Evolutionary conservation across 2,329 filamentous ascomycete species (phyloP).

Genomic region (Beauveria rudraprayagi): DNA sequence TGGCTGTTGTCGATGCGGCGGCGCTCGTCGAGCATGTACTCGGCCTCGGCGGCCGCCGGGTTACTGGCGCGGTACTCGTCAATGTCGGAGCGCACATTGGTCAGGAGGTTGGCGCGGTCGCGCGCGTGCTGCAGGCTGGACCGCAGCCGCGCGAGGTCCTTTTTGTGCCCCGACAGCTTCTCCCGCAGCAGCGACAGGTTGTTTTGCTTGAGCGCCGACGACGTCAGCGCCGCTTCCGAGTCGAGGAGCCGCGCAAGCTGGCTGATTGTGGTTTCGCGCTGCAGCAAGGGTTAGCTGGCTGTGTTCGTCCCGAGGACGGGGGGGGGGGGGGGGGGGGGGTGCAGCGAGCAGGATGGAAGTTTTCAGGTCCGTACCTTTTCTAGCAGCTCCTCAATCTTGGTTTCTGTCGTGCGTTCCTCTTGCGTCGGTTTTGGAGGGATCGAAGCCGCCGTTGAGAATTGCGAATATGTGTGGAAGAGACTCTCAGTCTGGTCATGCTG

Average conservation of each 20-base stretch:
- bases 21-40: constrained; percentile 95
- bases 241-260: constrained; percentile 87
- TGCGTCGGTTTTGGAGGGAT: constrained; percentile 77
- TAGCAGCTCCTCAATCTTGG: constrained; percentile 74
- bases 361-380: constrained; percentile 51
- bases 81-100: constrained; percentile 87
- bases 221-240: constrained; percentile 77
- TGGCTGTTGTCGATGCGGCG: constrained; percentile 80
- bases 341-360: no score
- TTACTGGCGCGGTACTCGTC: constrained; percentile 77
- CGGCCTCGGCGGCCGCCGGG: constrained; percentile 76
- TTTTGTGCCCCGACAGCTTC: constrained; percentile 78
- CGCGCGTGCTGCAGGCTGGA: constrained; percentile 68
- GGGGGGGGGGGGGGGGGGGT: no score
- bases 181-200: constrained; percentile 88
- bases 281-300: constrained; percentile 4
- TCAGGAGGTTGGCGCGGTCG: constrained; percentile 81
- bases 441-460: constrained; percentile 73
- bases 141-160: constrained; percentile 70
- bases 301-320: no score
- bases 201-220: constrained; percentile 93
- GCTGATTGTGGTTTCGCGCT: constrained; percentile 75
- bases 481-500: constrained; percentile 61
- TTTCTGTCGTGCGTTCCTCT: constrained; percentile 73
- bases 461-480: constrained; percentile 78